Conservation (phyloP, 768 basidiomycete genomes). For the Cystobasidium tubakii region DNA sequence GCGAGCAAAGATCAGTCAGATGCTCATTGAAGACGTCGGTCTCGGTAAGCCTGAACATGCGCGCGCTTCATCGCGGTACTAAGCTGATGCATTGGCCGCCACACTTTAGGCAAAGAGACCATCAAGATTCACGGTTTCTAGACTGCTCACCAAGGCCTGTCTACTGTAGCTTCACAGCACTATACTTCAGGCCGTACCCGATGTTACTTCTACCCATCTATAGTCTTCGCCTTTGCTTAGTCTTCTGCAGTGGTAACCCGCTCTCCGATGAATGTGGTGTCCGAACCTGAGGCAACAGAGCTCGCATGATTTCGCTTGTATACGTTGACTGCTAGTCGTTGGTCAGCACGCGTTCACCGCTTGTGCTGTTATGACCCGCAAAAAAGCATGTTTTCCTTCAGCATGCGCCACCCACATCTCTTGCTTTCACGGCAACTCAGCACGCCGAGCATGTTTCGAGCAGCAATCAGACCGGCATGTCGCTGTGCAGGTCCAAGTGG, state of each 20-base stretch:
- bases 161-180: not conserved
- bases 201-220: not conserved
- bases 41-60: constrained; percentile 56
- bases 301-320: no score
- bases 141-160: not conserved
- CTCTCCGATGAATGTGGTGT: not conserved
- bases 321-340: no score
- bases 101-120: constrained; percentile 38
- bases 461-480: not conserved
- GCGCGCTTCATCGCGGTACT: not conserved
- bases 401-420: not conserved
- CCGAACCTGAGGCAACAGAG: no score
- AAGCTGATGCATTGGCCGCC: not conserved
- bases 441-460: not conserved
- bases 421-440: not conserved
- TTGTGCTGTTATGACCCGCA: no score
- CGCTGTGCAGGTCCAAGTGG: not conserved
- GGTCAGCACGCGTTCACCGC: no score
- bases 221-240: not conserved
- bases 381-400: no score
- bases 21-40: constrained; percentile 71
- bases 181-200: not conserved
- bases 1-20: constrained; percentile 77
- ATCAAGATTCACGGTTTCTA: constrained; percentile 49
- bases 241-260: not conserved